Evolutionary conservation across 176 grass and related monocot species (phyloP).

Genomic region (Cenchrus americanus): DNA sequence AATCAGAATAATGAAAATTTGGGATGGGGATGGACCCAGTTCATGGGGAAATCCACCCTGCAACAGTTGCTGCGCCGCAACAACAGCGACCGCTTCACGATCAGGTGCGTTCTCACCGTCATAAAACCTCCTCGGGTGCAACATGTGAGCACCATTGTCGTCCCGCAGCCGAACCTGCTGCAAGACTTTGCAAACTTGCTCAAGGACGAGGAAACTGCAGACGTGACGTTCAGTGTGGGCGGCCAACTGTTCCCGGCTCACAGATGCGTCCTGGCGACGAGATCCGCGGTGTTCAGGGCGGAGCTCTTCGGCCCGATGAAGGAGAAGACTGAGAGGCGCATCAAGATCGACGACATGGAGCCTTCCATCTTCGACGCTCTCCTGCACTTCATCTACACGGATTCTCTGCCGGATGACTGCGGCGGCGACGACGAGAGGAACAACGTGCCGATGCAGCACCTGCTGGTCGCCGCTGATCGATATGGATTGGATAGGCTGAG

Average conservation of each 20-base stretch:
- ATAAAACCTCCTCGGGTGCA: no score
- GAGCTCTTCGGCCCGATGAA: slow-evolving; percentile 19
- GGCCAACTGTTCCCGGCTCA: background rate
- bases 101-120: no score
- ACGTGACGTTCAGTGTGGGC: background rate
- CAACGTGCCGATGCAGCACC: background rate
- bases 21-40: no score
- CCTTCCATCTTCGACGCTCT: slow-evolving; percentile 2
- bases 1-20: no score
- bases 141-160: no score
- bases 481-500: background rate
- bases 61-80: no score
- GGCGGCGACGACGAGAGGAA: background rate
- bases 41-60: no score
- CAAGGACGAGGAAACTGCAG: background rate
- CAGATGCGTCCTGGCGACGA: background rate
- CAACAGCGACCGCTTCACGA: no score
- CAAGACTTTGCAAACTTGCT: background rate
- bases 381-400: slow-evolving; percentile 34
- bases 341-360: background rate
- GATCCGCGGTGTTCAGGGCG: slow-evolving; percentile 6
- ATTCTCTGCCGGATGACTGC: background rate
- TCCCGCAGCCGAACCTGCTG: no score
- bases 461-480: background rate
- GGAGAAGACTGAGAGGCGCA: no score